Evolutionary conservation across 2,329 filamentous ascomycete genomes (phyloP).

Genomic region (Calycina herbarum): DNA sequence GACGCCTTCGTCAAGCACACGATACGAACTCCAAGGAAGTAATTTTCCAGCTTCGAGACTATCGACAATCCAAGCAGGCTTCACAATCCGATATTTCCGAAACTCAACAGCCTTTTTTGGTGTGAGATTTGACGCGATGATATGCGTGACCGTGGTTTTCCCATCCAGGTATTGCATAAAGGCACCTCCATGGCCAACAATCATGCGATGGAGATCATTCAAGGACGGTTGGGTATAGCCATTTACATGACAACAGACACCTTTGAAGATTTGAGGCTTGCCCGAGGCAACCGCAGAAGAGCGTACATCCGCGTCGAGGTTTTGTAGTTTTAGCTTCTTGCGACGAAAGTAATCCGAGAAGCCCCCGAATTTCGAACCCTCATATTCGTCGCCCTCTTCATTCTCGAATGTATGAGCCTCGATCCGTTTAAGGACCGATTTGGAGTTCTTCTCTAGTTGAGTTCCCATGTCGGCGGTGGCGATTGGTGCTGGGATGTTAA

Average conservation of each 20-base stretch:
- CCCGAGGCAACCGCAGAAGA: constrained; percentile 55
- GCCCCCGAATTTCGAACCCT: constrained; percentile 80
- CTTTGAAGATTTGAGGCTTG: constrained; percentile 85
- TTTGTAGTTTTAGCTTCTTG: constrained; percentile 97
- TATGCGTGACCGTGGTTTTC: constrained; percentile 94
- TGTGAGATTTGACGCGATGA: constrained; percentile 86
- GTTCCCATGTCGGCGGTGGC: constrained; percentile 51
- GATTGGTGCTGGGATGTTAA: neutral
- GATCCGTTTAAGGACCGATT: constrained; percentile 60
- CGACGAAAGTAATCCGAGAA: constrained; percentile 90
- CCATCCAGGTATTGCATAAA: constrained; percentile 94
- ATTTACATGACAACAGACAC: constrained; percentile 86
- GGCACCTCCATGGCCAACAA: constrained; percentile 90
- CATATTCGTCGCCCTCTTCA: constrained; percentile 90
- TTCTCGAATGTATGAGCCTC: constrained; percentile 70
- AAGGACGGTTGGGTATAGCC: constrained; percentile 95
- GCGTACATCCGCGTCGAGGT: constrained; percentile 81
- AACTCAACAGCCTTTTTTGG: constrained; percentile 94
- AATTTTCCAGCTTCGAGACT: constrained; percentile 79
- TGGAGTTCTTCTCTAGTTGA: constrained; percentile 63
- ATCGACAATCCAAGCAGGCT: constrained; percentile 91
- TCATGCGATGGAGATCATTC: constrained; percentile 81
- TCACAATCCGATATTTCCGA: constrained; percentile 83
- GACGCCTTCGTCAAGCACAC: constrained; percentile 80
- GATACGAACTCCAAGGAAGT: constrained; percentile 82